Base-by-base conservation (phyloP, 352 stramenopile species). In the Thalassiosira exigua region DNA sequence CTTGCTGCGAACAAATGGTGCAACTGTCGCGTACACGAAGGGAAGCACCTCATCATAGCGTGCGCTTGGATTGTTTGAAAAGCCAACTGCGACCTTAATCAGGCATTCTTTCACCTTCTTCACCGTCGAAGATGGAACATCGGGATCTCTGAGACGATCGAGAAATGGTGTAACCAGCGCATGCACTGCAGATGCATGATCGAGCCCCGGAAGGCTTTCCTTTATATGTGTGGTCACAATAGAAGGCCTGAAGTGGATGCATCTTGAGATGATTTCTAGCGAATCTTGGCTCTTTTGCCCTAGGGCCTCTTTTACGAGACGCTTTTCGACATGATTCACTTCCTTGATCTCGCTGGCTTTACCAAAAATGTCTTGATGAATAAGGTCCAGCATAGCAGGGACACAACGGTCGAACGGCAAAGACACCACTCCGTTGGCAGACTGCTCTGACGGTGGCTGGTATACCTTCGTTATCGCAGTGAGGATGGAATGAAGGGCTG, bases 401-500 rank as follows among this genome's bases (percentile, higher is more conserved):
- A 93, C 85, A 51, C 76, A 88, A 19, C 57, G 41, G 81, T 95
- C 90, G 68, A 93, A 92, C 12, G 67, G 46, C 39, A 77, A 44
- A 2, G 41, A 30, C 2, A 17, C 3, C 21, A 64, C 32, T 58
- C 71, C 59, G 21, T 84, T 57, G 46, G 58, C 53, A 11, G 57
- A 53, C 27, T 70, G 53, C 17, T n/a, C 61, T 14, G 7, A 14
- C 14, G 36, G 36, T 64, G 56, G 60, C 19, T 82, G 44, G 69
- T 90, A 85, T 2, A 75, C 29, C 39, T 82, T 85, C 48, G 80
- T 82, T 67, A 96, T 62, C 19, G 89, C 78, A n/a, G 94, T 81
- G 33, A 96, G 73, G 60, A 96, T 92, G 17, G 90, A 91, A 81
- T 96, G 91, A 42, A 96, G 65, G 24, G 92, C 86, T 30, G 92